A percentile compares a stretch with the other conserved stretches of the same genome.
These are phyloP conservation scores for Phlegmacium glaucopus DNA, from an alignment of 768 basidiomycete species.

Conservation along the genomic window DNA sequence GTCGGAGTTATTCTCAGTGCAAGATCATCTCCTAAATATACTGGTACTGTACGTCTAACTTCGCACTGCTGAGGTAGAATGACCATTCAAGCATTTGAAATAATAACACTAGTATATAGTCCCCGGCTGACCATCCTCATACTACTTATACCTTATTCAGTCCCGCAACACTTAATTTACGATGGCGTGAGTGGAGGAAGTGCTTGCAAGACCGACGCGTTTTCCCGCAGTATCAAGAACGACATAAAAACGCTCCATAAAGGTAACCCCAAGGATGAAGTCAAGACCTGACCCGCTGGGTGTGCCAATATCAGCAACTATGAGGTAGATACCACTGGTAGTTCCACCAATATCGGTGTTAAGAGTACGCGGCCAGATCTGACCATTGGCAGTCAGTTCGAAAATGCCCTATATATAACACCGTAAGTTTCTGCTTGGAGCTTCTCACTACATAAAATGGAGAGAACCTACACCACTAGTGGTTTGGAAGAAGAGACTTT, in stretches of 20 bases:
- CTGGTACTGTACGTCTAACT: too few species aligned
- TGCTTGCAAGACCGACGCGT: conserved; percentile 50
- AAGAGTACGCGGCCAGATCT: conserved; percentile 62
- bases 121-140: too few species aligned
- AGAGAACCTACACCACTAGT: conserved; percentile 40
- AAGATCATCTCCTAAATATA: too few species aligned
- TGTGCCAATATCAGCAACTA: conserved; percentile 47
- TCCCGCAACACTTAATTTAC: conserved; percentile 22
- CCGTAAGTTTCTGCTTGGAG: background rate
- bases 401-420: conserved; percentile 34
- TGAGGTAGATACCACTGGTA: conserved; percentile 45
- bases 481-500: conserved; percentile 49
- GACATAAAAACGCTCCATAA: conserved; percentile 59
- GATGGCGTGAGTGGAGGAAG: conserved; percentile 45
- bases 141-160: too few species aligned
- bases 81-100: too few species aligned
- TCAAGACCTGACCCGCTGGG: conserved; percentile 53
- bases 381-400: conserved; percentile 57
- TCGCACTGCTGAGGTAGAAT: too few species aligned
- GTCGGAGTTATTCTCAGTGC: too few species aligned
- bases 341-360: conserved; percentile 58
- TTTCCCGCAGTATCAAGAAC: conserved; percentile 52
- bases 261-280: conserved; percentile 43
- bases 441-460: background rate
- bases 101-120: too few species aligned